Evolutionary conservation across 257 asterid species (phyloP), one percentile per base, ranked within the genome.

Genomic region (Eucommia ulmoides): DNA sequence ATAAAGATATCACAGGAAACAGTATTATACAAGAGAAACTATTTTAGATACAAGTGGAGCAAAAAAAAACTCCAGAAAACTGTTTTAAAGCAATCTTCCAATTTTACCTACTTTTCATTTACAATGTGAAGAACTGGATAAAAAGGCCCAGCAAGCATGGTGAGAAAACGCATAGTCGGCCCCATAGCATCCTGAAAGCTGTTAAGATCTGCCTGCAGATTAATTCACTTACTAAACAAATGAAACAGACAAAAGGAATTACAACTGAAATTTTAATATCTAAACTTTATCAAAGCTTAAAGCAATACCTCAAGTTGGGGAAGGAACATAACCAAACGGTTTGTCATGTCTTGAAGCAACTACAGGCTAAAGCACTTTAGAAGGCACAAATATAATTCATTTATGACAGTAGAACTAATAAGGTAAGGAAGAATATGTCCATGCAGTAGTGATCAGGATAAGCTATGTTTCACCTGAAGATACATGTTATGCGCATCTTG

Each of bases 91-190:
- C 51, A 49, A 26, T 26, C 12, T 6, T 12, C 6, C 45, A 64
- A 67, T 57, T 41, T 42, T 51, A 62, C 82, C 65, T 55, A 91
- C 98, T 96, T 91, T 74, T 91, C 96, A 55, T 73, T 91, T 53
- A 74, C 82, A 56, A 79, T 70, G 56, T 62, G 78, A 70, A 91
- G 89, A 69, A 91, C 79, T 54, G 94, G 93, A 72, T 78, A 86
- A 70, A 74, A 73, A 17, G 94, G 98, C 69, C 98, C 96, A 45
- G 84, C 78, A 68, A 91, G 92, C 96, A 86, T 76, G 25, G 96
- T 86, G 54, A 91, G 93, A 70, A 91, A 86, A 24, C 84, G 84
- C 64, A 83, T 55, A 33, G 84, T 78, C 61, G 79, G 64, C 67
- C 86, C 96, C 41, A 88, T 74, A 73, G 88, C 84, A 67, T 91